phyloP scores from a whole-genome alignment of 345 rosid species.

The Raphanus sativus region DNA sequence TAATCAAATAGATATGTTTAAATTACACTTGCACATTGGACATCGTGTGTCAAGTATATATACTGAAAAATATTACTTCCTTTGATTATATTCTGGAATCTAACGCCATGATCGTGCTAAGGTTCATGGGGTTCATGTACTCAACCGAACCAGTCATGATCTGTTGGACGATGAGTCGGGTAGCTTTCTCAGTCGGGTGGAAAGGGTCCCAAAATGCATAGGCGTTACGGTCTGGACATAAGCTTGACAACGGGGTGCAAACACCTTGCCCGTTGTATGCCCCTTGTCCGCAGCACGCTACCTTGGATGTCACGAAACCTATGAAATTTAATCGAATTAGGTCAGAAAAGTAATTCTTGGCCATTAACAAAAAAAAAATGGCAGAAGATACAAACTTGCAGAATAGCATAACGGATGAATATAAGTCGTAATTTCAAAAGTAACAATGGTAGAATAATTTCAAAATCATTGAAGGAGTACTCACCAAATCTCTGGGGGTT shows the following conservation, averaged over 20 bases:
- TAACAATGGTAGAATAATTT: neutral
- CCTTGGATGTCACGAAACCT: conserved; percentile 61
- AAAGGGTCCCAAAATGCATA: conserved; percentile 72
- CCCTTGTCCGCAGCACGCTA: conserved; percentile 79
- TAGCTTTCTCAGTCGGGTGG: conserved; percentile 79
- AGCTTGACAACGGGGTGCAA: conserved; percentile 54
- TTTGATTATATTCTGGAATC: conserved; percentile 37
- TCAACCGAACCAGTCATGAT: conserved; percentile 49
- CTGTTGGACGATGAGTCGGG: conserved; percentile 48
- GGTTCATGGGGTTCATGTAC: conserved; percentile 75
- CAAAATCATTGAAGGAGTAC: neutral
- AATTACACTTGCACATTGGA: conserved; percentile 8
- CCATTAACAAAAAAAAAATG: neutral
- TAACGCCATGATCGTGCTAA: conserved; percentile 57
- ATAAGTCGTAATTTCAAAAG: neutral
- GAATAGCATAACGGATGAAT: neutral
- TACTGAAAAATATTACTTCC: neutral
- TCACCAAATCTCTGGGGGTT: conserved; percentile 66
- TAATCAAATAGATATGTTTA: neutral
- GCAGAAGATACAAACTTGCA: neutral
- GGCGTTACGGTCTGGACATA: conserved; percentile 60
- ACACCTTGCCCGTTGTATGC: conserved; percentile 67
- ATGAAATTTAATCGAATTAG: neutral
- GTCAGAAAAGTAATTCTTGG: neutral
- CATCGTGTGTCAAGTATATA: neutral